These are phyloP conservation scores for Crithidia acanthocephali DNA, from an alignment of 208 protist genomes.

Conservation along the genomic window DNA sequence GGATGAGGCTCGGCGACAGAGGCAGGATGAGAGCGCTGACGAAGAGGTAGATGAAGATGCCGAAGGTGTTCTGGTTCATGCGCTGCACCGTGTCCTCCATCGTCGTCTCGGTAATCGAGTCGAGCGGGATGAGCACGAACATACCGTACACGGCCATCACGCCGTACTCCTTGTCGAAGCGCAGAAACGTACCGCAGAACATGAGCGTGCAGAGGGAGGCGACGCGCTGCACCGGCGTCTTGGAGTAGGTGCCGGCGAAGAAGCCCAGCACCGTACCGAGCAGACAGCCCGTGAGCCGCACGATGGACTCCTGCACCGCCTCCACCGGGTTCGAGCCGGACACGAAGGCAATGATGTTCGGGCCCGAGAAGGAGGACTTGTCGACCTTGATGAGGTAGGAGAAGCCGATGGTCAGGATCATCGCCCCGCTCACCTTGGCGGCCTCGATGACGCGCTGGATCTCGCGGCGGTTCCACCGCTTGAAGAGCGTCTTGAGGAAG, in stretches of 20 bases:
- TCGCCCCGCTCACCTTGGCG: slow-evolving; percentile 85
- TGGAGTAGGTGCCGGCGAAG: slow-evolving; percentile 82
- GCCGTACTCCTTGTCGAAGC: slow-evolving; percentile 83
- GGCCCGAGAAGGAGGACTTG: slow-evolving; percentile 69
- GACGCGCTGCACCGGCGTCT: slow-evolving; percentile 69
- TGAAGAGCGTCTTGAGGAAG: slow-evolving; percentile 62
- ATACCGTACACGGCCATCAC: slow-evolving; percentile 88
- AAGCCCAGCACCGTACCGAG: slow-evolving; percentile 90
- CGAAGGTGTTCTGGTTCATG: slow-evolving; percentile 92
- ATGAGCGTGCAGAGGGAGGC: slow-evolving; percentile 83
- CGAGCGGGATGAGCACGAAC: slow-evolving; percentile 87
- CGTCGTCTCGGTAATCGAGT: slow-evolving; percentile 59
- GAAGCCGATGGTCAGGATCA: slow-evolving; percentile 85
- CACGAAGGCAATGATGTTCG: slow-evolving; percentile 92
- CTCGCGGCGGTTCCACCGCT: slow-evolving; percentile 61
- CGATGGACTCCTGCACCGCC: slow-evolving; percentile 83
- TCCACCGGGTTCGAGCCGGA: slow-evolving; percentile 87
- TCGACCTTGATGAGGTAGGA: slow-evolving; percentile 75
- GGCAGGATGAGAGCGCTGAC: slow-evolving; percentile 79
- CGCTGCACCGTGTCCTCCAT: slow-evolving; percentile 71
- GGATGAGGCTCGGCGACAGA: slow-evolving; percentile 70
- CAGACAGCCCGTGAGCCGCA: slow-evolving; percentile 84
- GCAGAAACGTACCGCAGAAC: slow-evolving; percentile 81
- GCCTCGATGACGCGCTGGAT: slow-evolving; percentile 88
- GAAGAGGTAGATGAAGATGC: slow-evolving; percentile 90